Conservation (phyloP, 176 grass and related monocot genomes). For the Carex kokanica region DNA sequence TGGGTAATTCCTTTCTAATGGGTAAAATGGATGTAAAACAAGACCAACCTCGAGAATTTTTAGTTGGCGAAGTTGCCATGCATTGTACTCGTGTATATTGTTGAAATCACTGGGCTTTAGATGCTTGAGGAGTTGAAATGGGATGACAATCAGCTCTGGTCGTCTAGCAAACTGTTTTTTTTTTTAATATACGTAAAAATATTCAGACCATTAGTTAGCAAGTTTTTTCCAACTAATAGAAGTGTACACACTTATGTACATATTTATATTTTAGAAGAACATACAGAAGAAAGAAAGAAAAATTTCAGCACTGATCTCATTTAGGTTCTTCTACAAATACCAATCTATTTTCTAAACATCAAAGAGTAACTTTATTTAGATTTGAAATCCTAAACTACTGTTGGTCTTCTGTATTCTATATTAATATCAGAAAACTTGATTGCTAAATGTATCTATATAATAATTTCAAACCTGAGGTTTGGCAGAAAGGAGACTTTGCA, state of each 20-base stretch:
- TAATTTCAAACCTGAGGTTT: constrained; percentile 47
- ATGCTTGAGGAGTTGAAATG: constrained; percentile 59
- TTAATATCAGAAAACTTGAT: constrained; percentile 8
- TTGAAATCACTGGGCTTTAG: constrained; percentile 47
- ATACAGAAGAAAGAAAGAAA: not conserved
- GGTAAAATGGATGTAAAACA: constrained; percentile 36
- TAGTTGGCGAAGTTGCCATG: constrained; percentile 58
- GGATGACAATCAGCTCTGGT: constrained; percentile 47
- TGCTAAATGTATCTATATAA: constrained; percentile 22
- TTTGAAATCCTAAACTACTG: not conserved
- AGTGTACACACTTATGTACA: not conserved
- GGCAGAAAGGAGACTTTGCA: constrained; percentile 31
- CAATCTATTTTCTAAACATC: constrained; percentile 7
- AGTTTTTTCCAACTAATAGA: not conserved
- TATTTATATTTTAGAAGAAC: not conserved
- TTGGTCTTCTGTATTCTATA: not conserved
- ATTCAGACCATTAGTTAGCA: not conserved
- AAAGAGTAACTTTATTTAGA: not conserved
- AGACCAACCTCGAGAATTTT: constrained; percentile 54
- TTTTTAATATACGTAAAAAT: not conserved
- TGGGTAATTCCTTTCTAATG: constrained; percentile 23
- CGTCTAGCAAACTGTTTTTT: constrained; percentile 38
- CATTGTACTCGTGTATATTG: constrained; percentile 38
- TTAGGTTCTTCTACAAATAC: not conserved
- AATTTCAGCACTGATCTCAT: not conserved